Evolutionary conservation across 345 rosid genomes (phyloP), one percentile per base, ranked within the genome.

Genomic region (Heritiera fomes): DNA sequence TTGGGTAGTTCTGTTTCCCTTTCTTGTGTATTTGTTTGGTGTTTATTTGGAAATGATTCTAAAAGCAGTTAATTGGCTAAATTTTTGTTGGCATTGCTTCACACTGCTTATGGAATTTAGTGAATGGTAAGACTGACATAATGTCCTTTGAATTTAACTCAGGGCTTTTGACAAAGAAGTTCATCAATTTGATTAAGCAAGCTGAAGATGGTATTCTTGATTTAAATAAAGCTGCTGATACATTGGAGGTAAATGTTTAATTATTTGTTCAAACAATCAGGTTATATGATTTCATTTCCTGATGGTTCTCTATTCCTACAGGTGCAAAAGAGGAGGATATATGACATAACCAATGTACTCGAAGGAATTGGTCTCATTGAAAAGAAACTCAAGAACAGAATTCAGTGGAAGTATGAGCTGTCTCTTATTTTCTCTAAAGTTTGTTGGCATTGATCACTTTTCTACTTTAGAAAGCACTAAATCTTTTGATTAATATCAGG

Each of bases 351-450:
- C 82, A 95, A 93, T 88, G 99, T 95, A 76, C 87, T 95, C 58
- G 99, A 93, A 91, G 99, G 99, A 77, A 92, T 93, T 88, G 98
- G 98, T 85, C 92, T 95, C 52, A 95, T 95, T 80, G 98, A 95
- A 87, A 95, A 95, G 92, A 93, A 93, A 81, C 91, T 92, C 82
- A 95, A 95, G 88, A 95, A 95, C 82, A 92, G 91, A 83, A 93
- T 95, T 83, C 97, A 93, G 85, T 95, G 98, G 98, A 95, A 93
- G 99, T 95, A 91, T 79, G 90, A 17, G 40, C 14, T n/a, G 76
- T 80, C 75, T 49, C 34, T 80, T 78, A n/a, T 61, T 17, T 60
- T 74, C 70, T 68, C 56, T 17, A n/a, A 15, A 68, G 5, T 58
- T 74, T 80, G 72, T 58, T 80, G 12, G 52, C 52, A 53, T 53